Base-by-base conservation (phyloP, 2,329 filamentous ascomycete genomes). In the Cadophora luteo-olivacea region DNA sequence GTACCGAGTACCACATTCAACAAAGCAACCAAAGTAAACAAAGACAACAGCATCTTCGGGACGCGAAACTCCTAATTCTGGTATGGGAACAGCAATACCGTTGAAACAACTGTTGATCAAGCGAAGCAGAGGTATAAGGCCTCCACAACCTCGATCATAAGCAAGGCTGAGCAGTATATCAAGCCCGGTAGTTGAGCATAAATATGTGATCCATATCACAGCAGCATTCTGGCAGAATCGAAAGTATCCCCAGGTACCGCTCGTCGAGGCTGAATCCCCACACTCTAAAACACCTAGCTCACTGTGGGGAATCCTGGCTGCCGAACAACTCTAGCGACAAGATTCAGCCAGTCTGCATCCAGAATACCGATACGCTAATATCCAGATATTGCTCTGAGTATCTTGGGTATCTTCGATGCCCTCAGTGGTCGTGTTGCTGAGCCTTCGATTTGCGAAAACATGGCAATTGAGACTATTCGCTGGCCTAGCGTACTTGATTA, bases 141-240 rank as follows among this genome's bases (percentile, higher is more conserved):
- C 8, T 41, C 22, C 36, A 6, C 2, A 60, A 45, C 9, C 6
- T 45, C 36, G 22, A 25, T 16, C 4, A 16, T n/a, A 14, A 60
- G 3, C 41, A 9, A 29, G 33, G 19, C 19, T 14, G n/a, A 60
- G 7, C 4, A 11, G n/a, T 7, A 19, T 22, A 7, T 25, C 57
- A 45, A 60, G 33, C 57, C 57, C 57, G 57, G 12, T 19, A 45
- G 12, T 65, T 65, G 36, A 57, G 52, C 55, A 25, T 66, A 60
- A 66, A 36, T 61, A 16, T 29, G 29, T 22, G 22, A 29, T 25
- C 8, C n/a, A 41, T 41, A 48, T 63, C n/a, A 41, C 29, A 41
- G 24, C 11, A 63, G 12, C 60, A 64, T 67, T 67, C 61, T 60
- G 60, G 51, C 65, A 67, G 61, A 67, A 64, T 64, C 49, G 25